Evolutionary conservation across 129 eudicot genomes (phyloP).

Genomic region (Saussurea involucrata): DNA sequence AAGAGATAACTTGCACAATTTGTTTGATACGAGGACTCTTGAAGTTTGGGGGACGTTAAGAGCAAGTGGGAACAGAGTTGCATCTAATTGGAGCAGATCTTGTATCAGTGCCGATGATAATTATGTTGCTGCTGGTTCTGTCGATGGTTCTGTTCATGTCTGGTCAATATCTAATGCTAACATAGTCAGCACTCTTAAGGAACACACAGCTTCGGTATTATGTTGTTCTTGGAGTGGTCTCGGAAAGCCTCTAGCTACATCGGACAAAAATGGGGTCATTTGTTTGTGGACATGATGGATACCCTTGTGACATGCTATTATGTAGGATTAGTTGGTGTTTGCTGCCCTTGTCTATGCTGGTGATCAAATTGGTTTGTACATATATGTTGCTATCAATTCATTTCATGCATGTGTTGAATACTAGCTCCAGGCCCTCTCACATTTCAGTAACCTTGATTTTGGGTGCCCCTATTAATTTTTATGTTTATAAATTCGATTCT

Average conservation of each 20-base stretch:
- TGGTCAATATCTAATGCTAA: slow-evolving; percentile 68
- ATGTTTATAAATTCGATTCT: too few species aligned
- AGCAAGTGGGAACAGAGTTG: slow-evolving; percentile 77
- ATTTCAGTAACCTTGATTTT: too few species aligned
- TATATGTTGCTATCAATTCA: neutral
- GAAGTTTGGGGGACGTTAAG: slow-evolving; percentile 75
- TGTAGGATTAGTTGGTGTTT: neutral
- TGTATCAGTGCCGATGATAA: slow-evolving; percentile 88
- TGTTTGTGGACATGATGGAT: slow-evolving; percentile 63
- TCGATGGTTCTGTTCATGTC: slow-evolving; percentile 73
- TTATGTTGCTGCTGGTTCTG: slow-evolving; percentile 93
- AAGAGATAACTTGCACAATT: slow-evolving; percentile 84
- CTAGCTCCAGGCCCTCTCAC: neutral
- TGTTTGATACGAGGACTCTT: slow-evolving; percentile 71
- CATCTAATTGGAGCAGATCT: slow-evolving; percentile 96
- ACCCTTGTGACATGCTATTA: neutral
- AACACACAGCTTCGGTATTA: slow-evolving; percentile 65
- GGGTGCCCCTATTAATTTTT: neutral
- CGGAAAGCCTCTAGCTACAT: slow-evolving; percentile 84
- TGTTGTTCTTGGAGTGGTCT: slow-evolving; percentile 90
- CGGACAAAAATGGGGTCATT: slow-evolving; percentile 71
- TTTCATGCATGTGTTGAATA: neutral
- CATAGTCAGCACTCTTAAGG: slow-evolving; percentile 77
- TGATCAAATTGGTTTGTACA: slow-evolving; percentile 19
- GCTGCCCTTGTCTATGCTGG: neutral